phyloP scores from a whole-genome alignment of 139 green algal species.

The Pleodorina starrii region DNA sequence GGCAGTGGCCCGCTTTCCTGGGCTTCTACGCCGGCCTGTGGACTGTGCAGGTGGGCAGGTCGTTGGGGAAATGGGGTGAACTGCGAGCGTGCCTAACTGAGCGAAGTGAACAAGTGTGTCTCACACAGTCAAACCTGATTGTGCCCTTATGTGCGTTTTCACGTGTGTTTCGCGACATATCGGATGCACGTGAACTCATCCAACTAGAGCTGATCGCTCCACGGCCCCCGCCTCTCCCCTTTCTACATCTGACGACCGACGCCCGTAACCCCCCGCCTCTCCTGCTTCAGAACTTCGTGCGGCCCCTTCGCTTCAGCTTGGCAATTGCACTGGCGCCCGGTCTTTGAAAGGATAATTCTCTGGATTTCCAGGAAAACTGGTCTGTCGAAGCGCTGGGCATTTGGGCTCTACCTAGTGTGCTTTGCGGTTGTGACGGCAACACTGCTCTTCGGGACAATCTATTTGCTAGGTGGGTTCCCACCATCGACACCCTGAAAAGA shows the following conservation, averaged over 20 bases:
- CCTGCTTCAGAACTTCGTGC: conserved; percentile 69
- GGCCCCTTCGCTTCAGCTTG: conserved; percentile 70
- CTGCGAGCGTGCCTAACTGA: too few relatives aligned
- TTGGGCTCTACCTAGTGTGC: conserved; percentile 43
- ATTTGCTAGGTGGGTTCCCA: conserved; percentile 51
- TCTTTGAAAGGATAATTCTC: conserved; percentile 71
- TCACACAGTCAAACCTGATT: too few relatives aligned
- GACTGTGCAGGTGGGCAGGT: conserved; percentile 37
- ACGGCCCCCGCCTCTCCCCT: too few relatives aligned
- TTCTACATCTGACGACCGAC: too few relatives aligned
- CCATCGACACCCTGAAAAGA: too few relatives aligned
- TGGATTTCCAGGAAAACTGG: conserved; percentile 42
- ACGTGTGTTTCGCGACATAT: too few relatives aligned
- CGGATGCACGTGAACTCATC: too few relatives aligned
- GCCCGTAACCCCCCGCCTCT: too few relatives aligned
- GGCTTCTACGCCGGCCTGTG: conserved; percentile 70
- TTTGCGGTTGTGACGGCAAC: conserved; percentile 22
- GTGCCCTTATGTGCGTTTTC: too few relatives aligned
- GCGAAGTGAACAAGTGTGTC: too few relatives aligned
- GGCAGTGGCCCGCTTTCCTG: conserved; percentile 72
- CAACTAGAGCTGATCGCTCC: too few relatives aligned
- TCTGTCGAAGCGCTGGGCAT: conserved; percentile 51
- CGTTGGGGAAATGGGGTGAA: too few relatives aligned
- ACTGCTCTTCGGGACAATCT: conserved; percentile 28
- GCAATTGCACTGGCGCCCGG: conserved; percentile 71